A percentile compares a stretch with the other conserved stretches of the same genome.
Evolutionary conservation across 129 eudicot genomes (phyloP).

Genomic region (Pittosporum tobira): DNA sequence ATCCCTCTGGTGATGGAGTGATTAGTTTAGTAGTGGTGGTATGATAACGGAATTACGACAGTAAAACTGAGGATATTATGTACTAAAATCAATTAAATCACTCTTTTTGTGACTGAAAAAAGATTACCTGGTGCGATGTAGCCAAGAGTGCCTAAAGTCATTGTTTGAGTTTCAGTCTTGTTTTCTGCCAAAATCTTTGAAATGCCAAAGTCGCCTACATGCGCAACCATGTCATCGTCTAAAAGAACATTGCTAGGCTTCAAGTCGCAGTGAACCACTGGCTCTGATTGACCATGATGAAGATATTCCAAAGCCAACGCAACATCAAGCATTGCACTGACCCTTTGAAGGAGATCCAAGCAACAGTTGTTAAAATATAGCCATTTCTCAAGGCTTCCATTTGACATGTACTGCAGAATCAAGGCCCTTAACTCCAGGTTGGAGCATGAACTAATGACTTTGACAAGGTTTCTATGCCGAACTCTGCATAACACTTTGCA

Average conservation of each 20-base stretch:
- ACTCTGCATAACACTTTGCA: conserved; percentile 3
- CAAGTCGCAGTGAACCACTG: conserved; percentile 10
- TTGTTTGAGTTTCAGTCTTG: conserved; percentile 5
- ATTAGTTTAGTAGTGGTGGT: background rate
- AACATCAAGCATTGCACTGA: conserved; percentile 12
- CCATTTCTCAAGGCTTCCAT: conserved; percentile 18
- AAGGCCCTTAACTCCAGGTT: conserved; percentile 11
- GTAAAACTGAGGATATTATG: background rate
- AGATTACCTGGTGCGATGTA: conserved; percentile 14
- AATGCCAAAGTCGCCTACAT: conserved; percentile 17
- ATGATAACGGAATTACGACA: background rate
- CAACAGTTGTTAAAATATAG: conserved; percentile 8
- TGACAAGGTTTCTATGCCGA: conserved; percentile 11
- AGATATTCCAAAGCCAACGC: conserved; percentile 13
- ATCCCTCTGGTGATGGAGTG: too few relatives aligned
- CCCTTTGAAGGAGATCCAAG: conserved; percentile 15
- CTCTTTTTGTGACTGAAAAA: background rate
- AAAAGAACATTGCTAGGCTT: conserved; percentile 11
- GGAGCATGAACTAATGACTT: conserved; percentile 15
- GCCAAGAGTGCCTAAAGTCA: conserved; percentile 12
- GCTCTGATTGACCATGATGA: conserved; percentile 2
- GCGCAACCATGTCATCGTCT: conserved; percentile 14
- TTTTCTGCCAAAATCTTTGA: conserved; percentile 10
- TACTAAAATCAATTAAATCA: too few relatives aligned
- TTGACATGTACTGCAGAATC: conserved; percentile 11